Percentiles rank a stretch among this genome's conserved stretches.
phyloP scores from a whole-genome alignment of 2,329 filamentous ascomycete genomes.

The Biscogniauxia mediterranea region DNA sequence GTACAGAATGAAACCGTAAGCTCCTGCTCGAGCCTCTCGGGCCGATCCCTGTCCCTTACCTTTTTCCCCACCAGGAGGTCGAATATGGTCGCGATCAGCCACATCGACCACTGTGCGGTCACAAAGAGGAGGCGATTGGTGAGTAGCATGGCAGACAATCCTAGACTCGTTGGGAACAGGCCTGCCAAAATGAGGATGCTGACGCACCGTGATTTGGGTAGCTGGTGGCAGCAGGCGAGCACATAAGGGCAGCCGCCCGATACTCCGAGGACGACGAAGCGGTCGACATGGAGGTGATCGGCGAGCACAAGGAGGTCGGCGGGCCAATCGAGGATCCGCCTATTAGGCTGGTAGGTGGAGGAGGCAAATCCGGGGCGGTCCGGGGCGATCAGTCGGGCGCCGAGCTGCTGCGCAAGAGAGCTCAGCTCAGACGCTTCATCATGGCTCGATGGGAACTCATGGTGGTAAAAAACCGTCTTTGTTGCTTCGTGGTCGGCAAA shows the following conservation, averaged over 20 bases:
- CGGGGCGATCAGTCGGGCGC: constrained; percentile 28
- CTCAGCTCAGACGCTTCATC: constrained; percentile 4
- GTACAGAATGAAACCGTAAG: background rate
- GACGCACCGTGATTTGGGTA: constrained; percentile 19
- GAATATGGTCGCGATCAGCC: background rate
- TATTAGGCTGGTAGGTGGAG: constrained; percentile 30
- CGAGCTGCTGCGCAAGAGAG: constrained; percentile 8
- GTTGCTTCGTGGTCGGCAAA: background rate
- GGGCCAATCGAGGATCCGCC: constrained; percentile 24
- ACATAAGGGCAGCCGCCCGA: constrained; percentile 30
- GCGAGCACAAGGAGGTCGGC: constrained; percentile 25
- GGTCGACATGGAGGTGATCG: constrained; percentile 18
- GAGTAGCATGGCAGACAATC: background rate
- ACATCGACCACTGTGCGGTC: background rate
- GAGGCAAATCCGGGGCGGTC: constrained; percentile 34
- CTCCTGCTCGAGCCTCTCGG: background rate
- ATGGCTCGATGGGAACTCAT: constrained; percentile 9
- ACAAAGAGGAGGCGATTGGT: background rate
- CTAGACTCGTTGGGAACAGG: background rate
- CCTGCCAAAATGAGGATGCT: background rate
- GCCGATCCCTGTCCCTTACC: background rate
- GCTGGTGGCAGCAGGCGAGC: constrained; percentile 20
- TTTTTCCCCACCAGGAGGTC: background rate
- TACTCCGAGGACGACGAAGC: constrained; percentile 28
- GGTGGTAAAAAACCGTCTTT: constrained; percentile 11